Conservation (phyloP, 352 stramenopile species). For the Phytophthora sojae region DNA sequence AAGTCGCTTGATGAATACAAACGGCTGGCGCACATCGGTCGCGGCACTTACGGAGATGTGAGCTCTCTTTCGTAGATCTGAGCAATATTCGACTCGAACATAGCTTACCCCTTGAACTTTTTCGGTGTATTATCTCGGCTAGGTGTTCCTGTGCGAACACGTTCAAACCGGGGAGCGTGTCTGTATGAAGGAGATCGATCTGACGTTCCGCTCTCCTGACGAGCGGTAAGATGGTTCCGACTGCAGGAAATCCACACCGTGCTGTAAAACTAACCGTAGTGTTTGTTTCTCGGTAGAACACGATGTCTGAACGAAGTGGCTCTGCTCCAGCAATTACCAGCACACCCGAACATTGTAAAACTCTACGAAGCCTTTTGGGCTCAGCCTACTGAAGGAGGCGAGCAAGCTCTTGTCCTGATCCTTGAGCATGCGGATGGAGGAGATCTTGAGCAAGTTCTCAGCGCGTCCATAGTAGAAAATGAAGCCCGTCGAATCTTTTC, state of each 20-base stretch:
- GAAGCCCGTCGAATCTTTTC: constrained; percentile 44
- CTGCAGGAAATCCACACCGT: background rate
- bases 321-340: constrained; percentile 54
- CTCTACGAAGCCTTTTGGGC: constrained; percentile 70
- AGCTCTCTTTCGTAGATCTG: constrained; percentile 4
- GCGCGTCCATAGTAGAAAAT: constrained; percentile 9
- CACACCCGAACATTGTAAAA: constrained; percentile 60
- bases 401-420: constrained; percentile 53
- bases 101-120: background rate
- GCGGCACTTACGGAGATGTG: constrained; percentile 65
- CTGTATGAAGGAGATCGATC: constrained; percentile 69
- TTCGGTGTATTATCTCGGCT: background rate
- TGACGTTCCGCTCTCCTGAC: constrained; percentile 47
- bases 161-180: constrained; percentile 33
- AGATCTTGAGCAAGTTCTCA: constrained; percentile 50
- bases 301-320: constrained; percentile 58
- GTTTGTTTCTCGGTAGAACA: constrained; percentile 23
- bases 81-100: background rate
- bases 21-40: constrained; percentile 51
- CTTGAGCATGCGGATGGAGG: constrained; percentile 78
- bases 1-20: constrained; percentile 39
- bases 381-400: constrained; percentile 1
- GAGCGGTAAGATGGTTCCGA: constrained; percentile 41
- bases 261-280: background rate
- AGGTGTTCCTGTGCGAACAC: constrained; percentile 57